phyloP scores from a whole-genome alignment of 441 rosid species.

The Isatis lusitanica region DNA sequence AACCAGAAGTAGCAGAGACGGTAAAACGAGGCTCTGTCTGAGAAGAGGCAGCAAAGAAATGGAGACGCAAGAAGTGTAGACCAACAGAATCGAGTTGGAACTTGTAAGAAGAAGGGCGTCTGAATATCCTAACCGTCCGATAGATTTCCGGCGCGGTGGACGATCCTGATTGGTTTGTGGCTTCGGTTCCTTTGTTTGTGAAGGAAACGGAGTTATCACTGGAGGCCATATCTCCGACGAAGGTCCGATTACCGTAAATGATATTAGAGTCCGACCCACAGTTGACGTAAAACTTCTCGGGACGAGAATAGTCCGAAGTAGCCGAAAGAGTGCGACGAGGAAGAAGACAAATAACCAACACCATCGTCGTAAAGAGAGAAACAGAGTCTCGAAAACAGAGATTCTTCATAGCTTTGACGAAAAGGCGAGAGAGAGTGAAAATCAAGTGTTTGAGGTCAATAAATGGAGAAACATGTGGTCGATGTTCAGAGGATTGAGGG shows the following conservation, averaged over 20 bases:
- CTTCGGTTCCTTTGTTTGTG: neutral
- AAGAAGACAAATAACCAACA: conserved; percentile 16
- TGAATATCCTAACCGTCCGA: conserved; percentile 44
- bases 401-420: too few relatives aligned
- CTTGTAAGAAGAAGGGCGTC: conserved; percentile 27
- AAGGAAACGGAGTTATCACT: conserved; percentile 22
- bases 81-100: conserved; percentile 18
- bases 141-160: conserved; percentile 12
- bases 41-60: conserved; percentile 37
- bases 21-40: conserved; percentile 33
- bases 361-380: neutral
- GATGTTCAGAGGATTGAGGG: too few relatives aligned
- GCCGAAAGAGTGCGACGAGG: conserved; percentile 18
- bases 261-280: conserved; percentile 37
- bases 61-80: conserved; percentile 36
- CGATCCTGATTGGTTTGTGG: neutral
- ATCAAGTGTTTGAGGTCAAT: too few relatives aligned
- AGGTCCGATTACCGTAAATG: conserved; percentile 5
- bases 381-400: neutral
- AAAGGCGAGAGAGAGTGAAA: too few relatives aligned
- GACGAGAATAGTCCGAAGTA: conserved; percentile 29
- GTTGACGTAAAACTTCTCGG: conserved; percentile 43
- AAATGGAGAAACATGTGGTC: too few relatives aligned
- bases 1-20: conserved; percentile 36
- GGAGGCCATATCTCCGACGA: conserved; percentile 35